Conservation (phyloP, 2,329 filamentous ascomycete genomes). For the Xenosphaeropsis pyriputrescens region DNA sequence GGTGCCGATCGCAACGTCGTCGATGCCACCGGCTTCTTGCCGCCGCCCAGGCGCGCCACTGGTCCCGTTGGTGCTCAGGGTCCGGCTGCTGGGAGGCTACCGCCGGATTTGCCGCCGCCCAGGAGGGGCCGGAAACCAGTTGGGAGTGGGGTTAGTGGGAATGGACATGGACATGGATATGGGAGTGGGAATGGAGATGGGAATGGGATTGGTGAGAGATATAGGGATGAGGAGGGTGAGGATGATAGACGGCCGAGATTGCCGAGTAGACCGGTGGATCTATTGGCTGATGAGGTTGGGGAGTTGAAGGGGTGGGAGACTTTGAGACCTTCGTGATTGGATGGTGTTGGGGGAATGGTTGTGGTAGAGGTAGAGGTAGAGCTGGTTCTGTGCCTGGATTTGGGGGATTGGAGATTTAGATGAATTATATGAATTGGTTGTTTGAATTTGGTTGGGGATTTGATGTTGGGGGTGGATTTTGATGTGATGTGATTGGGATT, state of each 20-base stretch:
- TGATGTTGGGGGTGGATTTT: too few relatives aligned
- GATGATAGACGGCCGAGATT: slow-evolving; percentile 12
- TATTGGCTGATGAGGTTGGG: slow-evolving; percentile 12
- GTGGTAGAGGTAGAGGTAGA: neutral
- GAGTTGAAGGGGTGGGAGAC: slow-evolving; percentile 13
- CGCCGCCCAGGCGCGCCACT: slow-evolving; percentile 10
- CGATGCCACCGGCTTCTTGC: slow-evolving; percentile 9
- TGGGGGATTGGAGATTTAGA: neutral
- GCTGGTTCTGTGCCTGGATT: neutral
- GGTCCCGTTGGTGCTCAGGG: neutral
- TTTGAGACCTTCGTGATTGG: slow-evolving; percentile 9
- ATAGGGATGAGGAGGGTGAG: neutral
- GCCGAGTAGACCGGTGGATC: slow-evolving; percentile 12
- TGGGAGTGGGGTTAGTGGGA: neutral
- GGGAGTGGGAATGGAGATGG: too few relatives aligned
- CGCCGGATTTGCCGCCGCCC: slow-evolving; percentile 13
- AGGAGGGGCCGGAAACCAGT: slow-evolving; percentile 6
- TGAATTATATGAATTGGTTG: neutral
- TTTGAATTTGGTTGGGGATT: neutral
- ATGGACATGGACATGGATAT: slow-evolving; percentile 1
- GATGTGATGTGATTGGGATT: too few relatives aligned
- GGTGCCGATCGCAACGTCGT: too few relatives aligned
- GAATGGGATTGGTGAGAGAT: too few relatives aligned
- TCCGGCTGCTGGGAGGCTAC: slow-evolving; percentile 4
- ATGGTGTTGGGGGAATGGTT: too few relatives aligned